Percentiles rank a stretch among this genome's conserved stretches.
Evolutionary conservation across 331 rosid genomes (phyloP).

Genomic region (Acacia concinna): DNA sequence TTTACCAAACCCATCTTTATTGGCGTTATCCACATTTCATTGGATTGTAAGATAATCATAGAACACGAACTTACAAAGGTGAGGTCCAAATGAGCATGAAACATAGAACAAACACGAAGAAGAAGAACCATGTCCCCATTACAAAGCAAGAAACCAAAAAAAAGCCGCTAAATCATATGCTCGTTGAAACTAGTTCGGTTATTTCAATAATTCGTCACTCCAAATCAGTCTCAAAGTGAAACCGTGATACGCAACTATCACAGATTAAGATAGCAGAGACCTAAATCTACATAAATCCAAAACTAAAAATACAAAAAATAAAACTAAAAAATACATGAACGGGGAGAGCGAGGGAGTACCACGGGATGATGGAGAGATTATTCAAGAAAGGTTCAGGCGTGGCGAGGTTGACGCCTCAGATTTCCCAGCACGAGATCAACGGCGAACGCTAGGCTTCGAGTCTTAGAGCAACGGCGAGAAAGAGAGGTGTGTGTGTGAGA

Average conservation of each 20-base stretch:
- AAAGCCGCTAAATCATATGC: neutral
- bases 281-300: neutral
- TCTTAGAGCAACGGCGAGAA: neutral
- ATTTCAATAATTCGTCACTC: neutral
- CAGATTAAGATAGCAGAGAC: neutral
- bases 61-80: neutral
- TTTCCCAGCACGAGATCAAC: neutral
- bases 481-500: too few species aligned
- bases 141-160: neutral
- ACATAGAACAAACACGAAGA: neutral
- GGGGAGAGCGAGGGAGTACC: neutral
- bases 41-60: neutral
- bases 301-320: too few species aligned
- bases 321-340: neutral
- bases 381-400: neutral
- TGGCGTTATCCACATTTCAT: neutral
- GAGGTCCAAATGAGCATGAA: neutral
- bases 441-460: neutral
- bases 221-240: neutral
- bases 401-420: neutral
- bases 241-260: neutral
- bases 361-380: neutral
- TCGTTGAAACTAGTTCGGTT: neutral
- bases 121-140: neutral
- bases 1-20: neutral